Percentiles rank a stretch among this genome's conserved stretches.
phyloP scores from a whole-genome alignment of 176 grass and related monocot genomes.

The Musa acuminata region DNA sequence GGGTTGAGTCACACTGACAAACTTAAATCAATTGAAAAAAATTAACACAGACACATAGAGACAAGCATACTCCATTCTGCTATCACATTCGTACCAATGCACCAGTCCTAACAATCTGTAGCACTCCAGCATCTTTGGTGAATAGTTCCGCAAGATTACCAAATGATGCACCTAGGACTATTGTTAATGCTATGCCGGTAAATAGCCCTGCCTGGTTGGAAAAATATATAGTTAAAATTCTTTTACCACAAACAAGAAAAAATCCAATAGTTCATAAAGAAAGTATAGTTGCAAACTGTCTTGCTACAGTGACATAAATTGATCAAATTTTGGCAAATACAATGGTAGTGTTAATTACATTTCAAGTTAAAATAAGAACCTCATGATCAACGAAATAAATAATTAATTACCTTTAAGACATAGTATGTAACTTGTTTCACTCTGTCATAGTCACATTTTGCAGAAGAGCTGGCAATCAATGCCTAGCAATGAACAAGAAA shows the following conservation, averaged over 20 bases:
- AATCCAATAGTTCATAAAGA: neutral
- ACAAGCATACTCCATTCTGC: constrained; percentile 5
- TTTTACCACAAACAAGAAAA: neutral
- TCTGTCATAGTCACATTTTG: constrained; percentile 58
- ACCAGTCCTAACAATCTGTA: constrained; percentile 69
- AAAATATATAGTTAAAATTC: constrained; percentile 14
- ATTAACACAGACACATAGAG: constrained; percentile 4
- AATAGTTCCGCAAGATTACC: constrained; percentile 66
- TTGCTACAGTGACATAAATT: constrained; percentile 6
- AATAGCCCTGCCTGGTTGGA: constrained; percentile 57
- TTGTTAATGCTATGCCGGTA: constrained; percentile 52
- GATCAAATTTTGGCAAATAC: neutral
- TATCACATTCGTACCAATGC: constrained; percentile 51
- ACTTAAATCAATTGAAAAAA: constrained; percentile 32
- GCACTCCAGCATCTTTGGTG: constrained; percentile 69
- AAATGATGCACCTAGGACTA: constrained; percentile 71
- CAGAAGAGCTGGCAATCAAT: constrained; percentile 74
- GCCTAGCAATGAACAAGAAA: constrained; percentile 40
- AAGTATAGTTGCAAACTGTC: constrained; percentile 5
- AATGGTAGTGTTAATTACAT: neutral
- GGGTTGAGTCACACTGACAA: constrained; percentile 88
- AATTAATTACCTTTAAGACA: constrained; percentile 56
- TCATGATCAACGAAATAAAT: neutral
- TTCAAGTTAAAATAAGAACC: neutral
- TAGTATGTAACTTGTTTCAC: constrained; percentile 53